Base-by-base conservation (phyloP, 345 rosid species). In the Geranium brycei region DNA sequence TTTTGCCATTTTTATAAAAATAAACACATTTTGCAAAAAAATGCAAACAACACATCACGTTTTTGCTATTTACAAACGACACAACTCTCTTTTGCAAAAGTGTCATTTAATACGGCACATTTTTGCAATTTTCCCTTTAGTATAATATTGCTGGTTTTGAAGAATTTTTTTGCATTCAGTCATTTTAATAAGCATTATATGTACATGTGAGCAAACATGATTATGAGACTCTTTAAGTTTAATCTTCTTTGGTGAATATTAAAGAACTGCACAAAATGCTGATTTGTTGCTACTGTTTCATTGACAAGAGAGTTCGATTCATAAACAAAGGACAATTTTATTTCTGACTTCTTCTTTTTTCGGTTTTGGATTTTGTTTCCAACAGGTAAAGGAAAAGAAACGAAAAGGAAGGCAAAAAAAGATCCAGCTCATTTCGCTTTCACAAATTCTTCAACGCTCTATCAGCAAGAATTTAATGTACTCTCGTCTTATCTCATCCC, bases 331-430 rank as follows among this genome's bases (percentile, higher is more conserved):
- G 28, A 23, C 28, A 60, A 68, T 58, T 76, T 81, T 72, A 71
- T 83, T 79, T 73, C 68, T 63, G 61, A 51, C 14, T 8, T 38
- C 47, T 66, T 69, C 55, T 64, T 63, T 64, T 62, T 71, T 71
- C 72, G 51, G 68, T 69, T 65, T 23, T 23, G 28, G 28, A 23
- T 23, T 23, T 23, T 79, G 80, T 69, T 80, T 71, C 75, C 75
- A 71, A 73, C 74, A 31, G 62, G 64, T 61, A 53, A 74, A 79
- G 61, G 32, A 58, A 59, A 67, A 71, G 61, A 17, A 8, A 47
- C 17, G 35, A 70, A 64, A 51, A 38, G 38, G 28, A 63, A 51
- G 41, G 30, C 14, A 58, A 31, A 62, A 68, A 35, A 57, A 40
- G 19, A 64, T 65, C 67, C 68, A 17, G 15, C 51, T 73, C 66